Base-by-base conservation (phyloP, 208 protist species). In the Jaenimonas drosophilae region DNA sequence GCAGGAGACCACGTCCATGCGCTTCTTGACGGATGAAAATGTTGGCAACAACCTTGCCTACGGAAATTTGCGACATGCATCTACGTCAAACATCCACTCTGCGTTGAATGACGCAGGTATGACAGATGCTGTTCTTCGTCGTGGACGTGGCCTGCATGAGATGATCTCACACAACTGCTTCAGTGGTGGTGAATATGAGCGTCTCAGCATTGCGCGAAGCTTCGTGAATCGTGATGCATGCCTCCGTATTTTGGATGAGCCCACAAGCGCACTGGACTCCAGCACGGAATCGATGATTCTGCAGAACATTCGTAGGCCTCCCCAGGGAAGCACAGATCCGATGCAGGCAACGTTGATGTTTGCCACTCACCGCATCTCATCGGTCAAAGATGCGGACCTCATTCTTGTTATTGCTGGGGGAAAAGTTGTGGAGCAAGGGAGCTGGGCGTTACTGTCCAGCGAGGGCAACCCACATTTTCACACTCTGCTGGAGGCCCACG, bases 171-270 rank as follows among this genome's bases (percentile, higher is more conserved):
- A 16, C 7, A 12, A 43, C 31, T 56, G 70, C 19, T 74, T 75
- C 50, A 90, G 81, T 48, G 81, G 76, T 19, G 81, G 81, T 4
- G 76, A 90, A 43, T 39, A 78, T 24, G 69, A 78, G 37, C 66
- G 76, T 26, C 63, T 90, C 38, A 61, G 39, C 37, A 28, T 90
- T 7, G 81, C 81, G 11, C 71, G 81, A 29, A 59, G 64, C 7
- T 36, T 83, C 3, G 71, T 86, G 67, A 62, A 50, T 42, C 24
- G 43, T 23, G 2, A 34, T 2, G 27, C 41, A 1, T 27, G 41
- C 3, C 59, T 54, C 1, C 59, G 73, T 3, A 28, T 75, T 2
- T 73, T 68, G 41, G 81, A 90, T 41, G 81, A 90, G 49, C 69
- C 64, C 32, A 72, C 73, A n/a, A 83, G 61, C 49, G 70, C 64